Evolutionary conservation across 305 asterid genomes (phyloP).

Genomic region (Striga hermonthica): DNA sequence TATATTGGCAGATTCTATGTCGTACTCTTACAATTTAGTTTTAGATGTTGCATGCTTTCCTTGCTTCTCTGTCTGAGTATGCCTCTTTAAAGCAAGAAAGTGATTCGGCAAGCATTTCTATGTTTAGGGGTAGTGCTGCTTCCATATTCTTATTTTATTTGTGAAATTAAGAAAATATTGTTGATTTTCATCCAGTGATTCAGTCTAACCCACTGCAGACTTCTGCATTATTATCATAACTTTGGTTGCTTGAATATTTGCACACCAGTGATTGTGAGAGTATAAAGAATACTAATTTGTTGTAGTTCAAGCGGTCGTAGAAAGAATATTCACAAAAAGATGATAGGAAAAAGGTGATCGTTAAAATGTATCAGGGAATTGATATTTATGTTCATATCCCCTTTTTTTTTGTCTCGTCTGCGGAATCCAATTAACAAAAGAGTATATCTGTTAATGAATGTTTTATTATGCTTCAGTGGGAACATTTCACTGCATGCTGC

Average conservation of each 20-base stretch:
- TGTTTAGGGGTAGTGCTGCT: not conserved
- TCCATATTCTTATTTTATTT: conserved; percentile 11
- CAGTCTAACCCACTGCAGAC: not conserved
- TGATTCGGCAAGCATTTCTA: conserved; percentile 14
- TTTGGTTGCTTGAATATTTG: conserved; percentile 9
- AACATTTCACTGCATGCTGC: conserved; percentile 60
- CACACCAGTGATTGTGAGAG: conserved; percentile 1
- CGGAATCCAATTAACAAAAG: conserved; percentile 22
- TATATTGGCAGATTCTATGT: conserved; percentile 2
- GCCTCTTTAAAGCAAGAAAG: not conserved
- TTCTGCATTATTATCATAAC: not conserved
- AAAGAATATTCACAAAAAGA: not conserved
- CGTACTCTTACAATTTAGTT: not conserved
- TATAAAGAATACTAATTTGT: not conserved
- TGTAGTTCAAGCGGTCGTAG: not conserved
- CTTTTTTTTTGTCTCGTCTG: conserved; percentile 6
- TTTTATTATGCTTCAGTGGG: conserved; percentile 56
- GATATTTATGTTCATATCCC: conserved; percentile 12
- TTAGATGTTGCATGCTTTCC: conserved; percentile 3
- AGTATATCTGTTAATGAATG: conserved; percentile 21
- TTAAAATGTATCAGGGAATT: conserved; percentile 14
- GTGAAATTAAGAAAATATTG: not conserved
- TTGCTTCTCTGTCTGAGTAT: not conserved
- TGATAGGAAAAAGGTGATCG: not conserved
- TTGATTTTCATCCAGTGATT: conserved; percentile 19